phyloP scores from a whole-genome alignment of 2,329 filamentous ascomycete genomes.

The Scedosporium apiospermum region DNA sequence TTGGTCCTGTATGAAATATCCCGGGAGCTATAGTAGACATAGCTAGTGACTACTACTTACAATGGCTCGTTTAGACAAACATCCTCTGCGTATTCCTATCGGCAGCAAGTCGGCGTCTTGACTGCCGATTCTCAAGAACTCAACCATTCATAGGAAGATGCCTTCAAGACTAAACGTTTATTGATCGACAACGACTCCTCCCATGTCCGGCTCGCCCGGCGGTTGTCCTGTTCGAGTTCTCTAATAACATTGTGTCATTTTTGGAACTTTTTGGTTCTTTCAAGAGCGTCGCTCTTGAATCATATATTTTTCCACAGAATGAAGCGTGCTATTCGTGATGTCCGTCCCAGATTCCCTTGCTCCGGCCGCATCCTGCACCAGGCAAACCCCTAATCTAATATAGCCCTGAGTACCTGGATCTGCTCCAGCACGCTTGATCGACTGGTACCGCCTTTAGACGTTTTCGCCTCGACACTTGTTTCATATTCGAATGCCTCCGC shows the following conservation, averaged over 20 bases:
- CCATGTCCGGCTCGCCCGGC: neutral
- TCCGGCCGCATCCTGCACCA: conserved; percentile 7
- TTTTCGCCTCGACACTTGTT: conserved; percentile 60
- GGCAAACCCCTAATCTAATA: conserved; percentile 19
- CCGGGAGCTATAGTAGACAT: no score
- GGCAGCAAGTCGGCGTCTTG: no score
- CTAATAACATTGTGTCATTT: neutral
- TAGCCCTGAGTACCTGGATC: conserved; percentile 34
- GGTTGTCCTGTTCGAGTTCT: neutral
- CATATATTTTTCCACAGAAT: neutral
- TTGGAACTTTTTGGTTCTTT: neutral
- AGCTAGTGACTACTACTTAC: no score
- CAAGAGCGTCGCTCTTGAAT: no score
- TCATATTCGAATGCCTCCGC: conserved; percentile 60
- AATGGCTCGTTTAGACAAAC: no score
- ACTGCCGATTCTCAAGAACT: neutral
- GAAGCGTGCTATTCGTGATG: neutral
- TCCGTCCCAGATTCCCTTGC: neutral
- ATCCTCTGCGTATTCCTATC: no score
- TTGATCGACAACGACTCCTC: conserved; percentile 1
- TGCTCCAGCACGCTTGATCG: conserved; percentile 53
- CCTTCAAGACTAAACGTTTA: neutral
- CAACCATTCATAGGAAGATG: neutral
- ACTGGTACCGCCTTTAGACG: conserved; percentile 62
- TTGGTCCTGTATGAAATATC: no score